Evolutionary conservation across 495 filamentous ascomycete species (phyloP), one percentile per base, ranked within the genome.

Genomic region (Penicillium angulare): DNA sequence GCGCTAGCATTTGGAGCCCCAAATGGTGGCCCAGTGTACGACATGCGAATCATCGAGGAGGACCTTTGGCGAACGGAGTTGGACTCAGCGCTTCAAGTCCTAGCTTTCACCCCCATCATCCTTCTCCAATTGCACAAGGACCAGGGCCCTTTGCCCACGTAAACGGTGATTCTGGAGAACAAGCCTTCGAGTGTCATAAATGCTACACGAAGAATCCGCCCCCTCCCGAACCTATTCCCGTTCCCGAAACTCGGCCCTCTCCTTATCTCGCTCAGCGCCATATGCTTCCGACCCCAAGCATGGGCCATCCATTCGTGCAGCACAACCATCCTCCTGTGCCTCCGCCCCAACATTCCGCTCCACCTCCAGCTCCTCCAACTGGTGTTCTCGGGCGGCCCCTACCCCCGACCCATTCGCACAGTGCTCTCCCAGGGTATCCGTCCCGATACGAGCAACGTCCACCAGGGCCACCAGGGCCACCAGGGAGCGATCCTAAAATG

Each of bases 111-210:
- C 5, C 27, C 13, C 27, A 31, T 6, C 27, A 31, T 51, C 64
- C n/a, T n/a, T n/a, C n/a, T n/a, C 17, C 54, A 60, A 24, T 65
- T 53, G 24, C 23, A 38, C 18, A 26, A 39, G 12, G 57, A 52
- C 18, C 66, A 65, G 43, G 31, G 44, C 33, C 47, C 56, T n/a
- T 60, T 67, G 13, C 36, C 56, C 68, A 65, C 17, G 44, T 61
- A 20, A 72, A 71, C 50, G 70, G 68, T 2, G 67, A 73, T 26
- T 31, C 16, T 42, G 50, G 39, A 23, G 59, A 62, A 48, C 23
- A 44, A 6, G 36, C 55, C 3, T 73, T 71, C 24, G 74, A 78
- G 57, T 80, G 78, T 52, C 78, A 81, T 56, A 79, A 79, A 50
- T 81, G 78, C 49, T 73, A 79, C 54, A 50, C 79, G 39, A 76